Percentiles rank a stretch among this genome's conserved stretches.
Conservation (phyloP, 306 rosid species). For the Corylus avellana region DNA sequence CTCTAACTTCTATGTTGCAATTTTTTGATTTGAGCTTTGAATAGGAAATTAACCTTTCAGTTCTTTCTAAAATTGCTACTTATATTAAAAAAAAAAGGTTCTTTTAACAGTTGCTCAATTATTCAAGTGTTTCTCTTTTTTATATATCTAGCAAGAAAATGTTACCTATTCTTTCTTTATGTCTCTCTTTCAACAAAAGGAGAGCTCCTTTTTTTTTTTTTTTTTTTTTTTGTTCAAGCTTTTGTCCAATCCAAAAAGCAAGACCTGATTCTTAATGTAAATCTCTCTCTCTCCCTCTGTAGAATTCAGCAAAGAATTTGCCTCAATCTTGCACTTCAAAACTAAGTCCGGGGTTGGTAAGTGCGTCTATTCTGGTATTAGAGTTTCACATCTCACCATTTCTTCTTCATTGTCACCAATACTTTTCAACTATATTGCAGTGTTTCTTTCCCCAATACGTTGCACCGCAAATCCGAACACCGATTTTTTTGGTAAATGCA, state of each 20-base stretch:
- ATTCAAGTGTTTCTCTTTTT: background rate
- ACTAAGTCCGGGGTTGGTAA: constrained; percentile 71
- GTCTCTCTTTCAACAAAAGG: constrained; percentile 7
- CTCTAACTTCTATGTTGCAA: background rate
- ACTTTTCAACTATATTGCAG: constrained; percentile 44
- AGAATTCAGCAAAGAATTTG: constrained; percentile 81
- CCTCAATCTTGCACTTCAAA: constrained; percentile 79
- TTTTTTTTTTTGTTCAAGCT: constrained; percentile 14
- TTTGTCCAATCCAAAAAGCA: constrained; percentile 2
- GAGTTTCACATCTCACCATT: constrained; percentile 12
- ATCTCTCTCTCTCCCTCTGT: background rate
- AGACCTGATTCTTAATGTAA: constrained; percentile 5
- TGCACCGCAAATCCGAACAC: constrained; percentile 62
- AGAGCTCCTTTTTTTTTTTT: background rate
- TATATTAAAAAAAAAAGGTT: background rate
- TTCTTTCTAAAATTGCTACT: background rate
- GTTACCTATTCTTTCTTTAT: background rate
- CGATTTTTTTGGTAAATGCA: constrained; percentile 77
- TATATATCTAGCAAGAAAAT: background rate
- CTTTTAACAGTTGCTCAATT: background rate
- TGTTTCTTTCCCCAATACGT: constrained; percentile 91
- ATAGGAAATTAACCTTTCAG: background rate
- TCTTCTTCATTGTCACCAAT: constrained; percentile 22
- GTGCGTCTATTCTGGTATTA: constrained; percentile 22
- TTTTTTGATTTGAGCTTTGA: background rate